Evolutionary conservation across 495 filamentous ascomycete species (phyloP), one percentile per base, ranked within the genome.

Genomic region (Penicillium ochrochloron): DNA sequence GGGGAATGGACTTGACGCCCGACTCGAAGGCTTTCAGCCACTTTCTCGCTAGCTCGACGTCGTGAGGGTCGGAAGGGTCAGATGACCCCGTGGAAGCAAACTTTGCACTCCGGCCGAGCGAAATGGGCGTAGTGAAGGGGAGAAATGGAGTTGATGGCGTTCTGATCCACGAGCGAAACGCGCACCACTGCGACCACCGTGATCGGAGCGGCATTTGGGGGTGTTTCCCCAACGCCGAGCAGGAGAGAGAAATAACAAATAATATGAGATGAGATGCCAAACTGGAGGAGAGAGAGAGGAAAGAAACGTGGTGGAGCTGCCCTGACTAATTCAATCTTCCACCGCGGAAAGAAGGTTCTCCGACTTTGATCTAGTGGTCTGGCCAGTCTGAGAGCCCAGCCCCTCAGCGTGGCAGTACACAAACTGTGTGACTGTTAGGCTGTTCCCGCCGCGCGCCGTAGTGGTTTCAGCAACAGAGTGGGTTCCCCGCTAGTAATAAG

Each of bases 11-110:
- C 21, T 81, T 81, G 21, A 39, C 9, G 33, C 53, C 53, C 31
- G 82, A 70, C 59, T 84, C 79, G 70, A 97, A 90, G 11, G 81
- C 80, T 37, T 81, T 74, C 37, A 89, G 85, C 94, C 95, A 99
- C 71, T 83, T 81, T 57, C 94, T 84, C 17, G 93, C 92, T 65
- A 86, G 85, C 14, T 79, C 80, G 37, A 96, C 71, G 35, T 58
- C 56, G 8, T 41, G 56, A 9, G 87, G 85, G 35, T 58, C 56
- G n/a, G 7, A 37, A 9, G 87, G 85, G 53, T 74, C 71, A 63
- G 69, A 59, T 57, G 88, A 70, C 57, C 57, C 53, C 29, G 60
- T 61, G 39, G 66, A 68, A 14, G 66, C 53, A 60, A 67, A 71
- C 12, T 37, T 56, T 56, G 53, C 33, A 21, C 39, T 44, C 54